Base-by-base conservation (phyloP, 352 stramenopile genomes). In the Achlya hypogyna region DNA sequence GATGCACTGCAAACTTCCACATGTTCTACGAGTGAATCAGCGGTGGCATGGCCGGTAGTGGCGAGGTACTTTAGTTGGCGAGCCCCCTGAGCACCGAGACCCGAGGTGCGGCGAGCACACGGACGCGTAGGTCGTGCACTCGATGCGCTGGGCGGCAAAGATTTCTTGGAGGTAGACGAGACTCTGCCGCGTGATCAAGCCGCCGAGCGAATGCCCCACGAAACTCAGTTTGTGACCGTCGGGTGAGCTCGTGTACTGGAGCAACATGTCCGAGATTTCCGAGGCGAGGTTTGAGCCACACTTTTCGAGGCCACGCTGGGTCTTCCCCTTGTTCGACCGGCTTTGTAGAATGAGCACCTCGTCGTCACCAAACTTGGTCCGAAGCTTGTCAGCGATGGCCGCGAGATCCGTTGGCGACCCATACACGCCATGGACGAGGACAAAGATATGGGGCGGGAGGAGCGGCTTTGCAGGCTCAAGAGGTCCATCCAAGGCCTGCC, bases 191-290 rank as follows among this genome's bases (percentile, higher is more conserved):
- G 32, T 22, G 29, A 63, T 47, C 31, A 63, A 23, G 14, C 53
- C 53, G 31, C 53, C 53, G 10, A 63, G 53, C 5, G 53, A 63
- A 43, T 63, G 53, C 12, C 53, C 53, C 25, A 63, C 32, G 18
- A 63, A 58, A 27, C 51, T 58, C 16, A 58, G 10, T 5, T 27
- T 23, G 5, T 22, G 25, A 10, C 23, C 23, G 38, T 20, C 18
- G 18, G 18, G 52, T 14, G 27, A 43, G 14, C 25, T 22, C 5
- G 35, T 38, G 16, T 23, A 63, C 3, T 8, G 16, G 14, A 43
- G n/a, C 5, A 63, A 28, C n/a, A 63, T 16, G 25, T 63, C 53
- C 53, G 35, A 63, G n/a, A 63, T 20, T 22, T 63, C 53, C 31
- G 35, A 27, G 18, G 53, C 53, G 10, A 63, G 29, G 53, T 63